These are phyloP conservation scores for Acarospora socialis DNA, from an alignment of 2,329 filamentous ascomycete species.

Conservation along the genomic window DNA sequence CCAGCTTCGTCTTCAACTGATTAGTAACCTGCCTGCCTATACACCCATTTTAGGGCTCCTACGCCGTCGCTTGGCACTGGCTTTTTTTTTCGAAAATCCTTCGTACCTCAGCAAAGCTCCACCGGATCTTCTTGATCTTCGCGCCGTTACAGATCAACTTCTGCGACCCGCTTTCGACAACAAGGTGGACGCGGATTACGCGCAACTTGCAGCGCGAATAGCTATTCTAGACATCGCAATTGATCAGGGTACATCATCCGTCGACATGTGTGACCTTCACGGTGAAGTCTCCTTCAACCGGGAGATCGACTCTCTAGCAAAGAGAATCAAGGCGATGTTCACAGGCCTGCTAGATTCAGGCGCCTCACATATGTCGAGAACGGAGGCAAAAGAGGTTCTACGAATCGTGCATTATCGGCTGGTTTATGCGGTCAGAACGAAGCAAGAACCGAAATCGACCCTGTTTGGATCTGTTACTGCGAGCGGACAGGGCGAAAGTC, in stretches of 20 bases:
- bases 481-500: background rate
- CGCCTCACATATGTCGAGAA: conserved; percentile 55
- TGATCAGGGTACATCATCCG: conserved; percentile 44
- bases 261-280: conserved; percentile 18
- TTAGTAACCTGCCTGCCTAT: conserved; percentile 44
- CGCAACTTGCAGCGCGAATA: conserved; percentile 49
- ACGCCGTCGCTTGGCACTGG: conserved; percentile 50
- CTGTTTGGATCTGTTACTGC: conserved; percentile 20
- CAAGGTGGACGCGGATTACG: conserved; percentile 48
- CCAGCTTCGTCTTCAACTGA: conserved; percentile 41
- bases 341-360: conserved; percentile 59
- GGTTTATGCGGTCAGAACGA: conserved; percentile 54
- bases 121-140: conserved; percentile 23
- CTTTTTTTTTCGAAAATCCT: conserved; percentile 44
- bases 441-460: conserved; percentile 37
- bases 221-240: conserved; percentile 61
- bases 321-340: conserved; percentile 41
- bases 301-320: conserved; percentile 52
- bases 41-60: conserved; percentile 42
- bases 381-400: conserved; percentile 62
- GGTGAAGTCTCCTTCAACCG: conserved; percentile 48
- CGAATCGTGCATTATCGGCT: conserved; percentile 64
- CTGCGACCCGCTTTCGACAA: conserved; percentile 37
- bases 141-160: conserved; percentile 34
- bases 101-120: conserved; percentile 13